These are phyloP conservation scores for Carex littledalei DNA, from an alignment of 176 grass and related monocot species.

Conservation along the genomic window DNA sequence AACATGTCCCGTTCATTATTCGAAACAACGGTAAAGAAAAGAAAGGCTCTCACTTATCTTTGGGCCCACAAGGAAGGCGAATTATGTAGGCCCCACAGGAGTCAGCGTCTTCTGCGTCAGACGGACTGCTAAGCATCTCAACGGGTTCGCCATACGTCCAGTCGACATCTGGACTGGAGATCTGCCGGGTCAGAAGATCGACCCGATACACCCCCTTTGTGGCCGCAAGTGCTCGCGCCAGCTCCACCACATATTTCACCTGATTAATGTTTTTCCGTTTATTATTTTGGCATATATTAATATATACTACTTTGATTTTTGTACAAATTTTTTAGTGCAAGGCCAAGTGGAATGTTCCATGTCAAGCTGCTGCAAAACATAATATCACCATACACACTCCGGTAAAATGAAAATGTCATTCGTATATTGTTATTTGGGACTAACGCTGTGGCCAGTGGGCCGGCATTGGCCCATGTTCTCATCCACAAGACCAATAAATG, in stretches of 20 bases:
- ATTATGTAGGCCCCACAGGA: slow-evolving; percentile 73
- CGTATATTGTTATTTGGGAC: no score
- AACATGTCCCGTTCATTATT: background rate
- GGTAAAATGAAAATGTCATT: no score
- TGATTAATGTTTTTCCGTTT: slow-evolving; percentile 9
- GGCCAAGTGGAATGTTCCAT: background rate
- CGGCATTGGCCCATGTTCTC: no score
- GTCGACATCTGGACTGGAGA: slow-evolving; percentile 67
- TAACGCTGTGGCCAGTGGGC: no score
- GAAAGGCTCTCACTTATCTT: slow-evolving; percentile 25
- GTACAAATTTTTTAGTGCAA: background rate
- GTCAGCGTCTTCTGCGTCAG: background rate
- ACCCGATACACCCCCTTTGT: slow-evolving; percentile 71
- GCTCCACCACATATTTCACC: slow-evolving; percentile 97
- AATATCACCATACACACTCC: background rate
- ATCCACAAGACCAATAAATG: no score
- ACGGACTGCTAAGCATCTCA: slow-evolving; percentile 49
- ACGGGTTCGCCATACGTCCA: slow-evolving; percentile 93
- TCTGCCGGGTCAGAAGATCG: slow-evolving; percentile 78
- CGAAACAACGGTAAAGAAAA: background rate
- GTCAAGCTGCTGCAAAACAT: background rate
- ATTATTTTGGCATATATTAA: background rate
- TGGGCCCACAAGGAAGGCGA: slow-evolving; percentile 76
- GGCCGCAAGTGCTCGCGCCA: slow-evolving; percentile 75
- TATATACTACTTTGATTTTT: no score